Base-by-base conservation (phyloP, 768 basidiomycete genomes). In the Auriscalpium microsporum region DNA sequence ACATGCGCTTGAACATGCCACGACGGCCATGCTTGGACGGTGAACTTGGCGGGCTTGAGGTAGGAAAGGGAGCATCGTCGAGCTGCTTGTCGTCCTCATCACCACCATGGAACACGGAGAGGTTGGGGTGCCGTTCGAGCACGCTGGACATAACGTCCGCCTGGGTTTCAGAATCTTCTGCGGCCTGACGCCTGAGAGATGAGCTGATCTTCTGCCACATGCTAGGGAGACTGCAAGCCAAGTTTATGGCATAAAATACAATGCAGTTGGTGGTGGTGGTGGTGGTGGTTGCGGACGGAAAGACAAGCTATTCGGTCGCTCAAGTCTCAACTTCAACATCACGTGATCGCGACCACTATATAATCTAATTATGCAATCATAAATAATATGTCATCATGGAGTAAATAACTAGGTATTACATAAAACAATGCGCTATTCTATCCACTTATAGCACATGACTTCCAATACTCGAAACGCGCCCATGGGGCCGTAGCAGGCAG, bases 181-280 rank as follows among this genome's bases (percentile, higher is more conserved):
- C 19, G 13, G 45, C 37, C 8, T 51, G 52, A 48, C 58, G 60
- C 17, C 59, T 61, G 52, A 61, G 53, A 34, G 50, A 58, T 11
- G 46, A 52, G 49, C 55, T 61, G 28, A 61, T 8, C 37, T 50
- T 61, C 10, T 58, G 45, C 58, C 58, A 61, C 58, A 61, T 59
- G 33, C 16, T 33, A 35, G 19, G 53, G 59, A 51, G 16, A 38
- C 48, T n/a, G 47, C 47, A 51, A 36, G 45, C 11, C 45, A 28
- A 51, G 54, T 13, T 36, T 42, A 42, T 42, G 40, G 8, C 40
- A 42, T 42, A 42, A 17, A 42, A 42, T 42, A 42, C 40, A 42
- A 17, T 42, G 40, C 13, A 42, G 40, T 42, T 28, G 28, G 28
- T 28, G 28, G 7, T 28, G 28, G 28, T 28, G 23, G 23, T 28